These are phyloP conservation scores for Mucuna pruriens DNA, from an alignment of 306 rosid species.

Conservation along the genomic window DNA sequence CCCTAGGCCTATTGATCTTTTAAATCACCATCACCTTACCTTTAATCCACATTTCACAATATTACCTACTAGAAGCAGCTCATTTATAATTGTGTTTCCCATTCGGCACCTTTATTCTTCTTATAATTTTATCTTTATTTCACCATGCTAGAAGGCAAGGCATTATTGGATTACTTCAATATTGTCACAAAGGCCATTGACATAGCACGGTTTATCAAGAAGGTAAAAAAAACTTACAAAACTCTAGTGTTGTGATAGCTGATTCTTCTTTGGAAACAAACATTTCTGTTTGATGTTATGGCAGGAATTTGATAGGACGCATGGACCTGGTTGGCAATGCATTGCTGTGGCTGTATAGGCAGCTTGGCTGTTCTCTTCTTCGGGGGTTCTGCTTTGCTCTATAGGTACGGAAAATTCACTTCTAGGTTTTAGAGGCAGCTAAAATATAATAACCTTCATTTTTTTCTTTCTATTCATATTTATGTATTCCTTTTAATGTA, in stretches of 20 bases:
- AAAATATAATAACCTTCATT: neutral
- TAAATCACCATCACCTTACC: constrained; percentile 15
- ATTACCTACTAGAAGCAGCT: too few relatives aligned
- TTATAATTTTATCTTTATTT: too few relatives aligned
- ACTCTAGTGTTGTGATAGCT: neutral
- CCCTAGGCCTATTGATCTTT: constrained; percentile 25
- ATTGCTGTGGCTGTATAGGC: constrained; percentile 71
- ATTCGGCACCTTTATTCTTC: too few relatives aligned
- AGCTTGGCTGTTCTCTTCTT: constrained; percentile 72
- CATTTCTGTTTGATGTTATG: constrained; percentile 16
- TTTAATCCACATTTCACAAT: neutral
- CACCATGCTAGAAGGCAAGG: constrained; percentile 78
- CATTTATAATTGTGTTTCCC: too few relatives aligned
- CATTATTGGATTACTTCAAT: constrained; percentile 73
- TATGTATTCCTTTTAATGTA: neutral
- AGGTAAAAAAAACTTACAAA: constrained; percentile 42
- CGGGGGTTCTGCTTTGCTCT: constrained; percentile 61
- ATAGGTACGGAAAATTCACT: constrained; percentile 45
- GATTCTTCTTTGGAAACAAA: neutral
- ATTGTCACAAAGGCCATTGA: constrained; percentile 72
- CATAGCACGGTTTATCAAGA: constrained; percentile 75
- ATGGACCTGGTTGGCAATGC: constrained; percentile 84
- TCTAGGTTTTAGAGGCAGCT: constrained; percentile 38
- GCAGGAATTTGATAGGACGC: constrained; percentile 69
- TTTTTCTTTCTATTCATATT: neutral